Base-by-base conservation (phyloP, 495 filamentous ascomycete genomes). In the Chaetomidium leptoderma region DNA sequence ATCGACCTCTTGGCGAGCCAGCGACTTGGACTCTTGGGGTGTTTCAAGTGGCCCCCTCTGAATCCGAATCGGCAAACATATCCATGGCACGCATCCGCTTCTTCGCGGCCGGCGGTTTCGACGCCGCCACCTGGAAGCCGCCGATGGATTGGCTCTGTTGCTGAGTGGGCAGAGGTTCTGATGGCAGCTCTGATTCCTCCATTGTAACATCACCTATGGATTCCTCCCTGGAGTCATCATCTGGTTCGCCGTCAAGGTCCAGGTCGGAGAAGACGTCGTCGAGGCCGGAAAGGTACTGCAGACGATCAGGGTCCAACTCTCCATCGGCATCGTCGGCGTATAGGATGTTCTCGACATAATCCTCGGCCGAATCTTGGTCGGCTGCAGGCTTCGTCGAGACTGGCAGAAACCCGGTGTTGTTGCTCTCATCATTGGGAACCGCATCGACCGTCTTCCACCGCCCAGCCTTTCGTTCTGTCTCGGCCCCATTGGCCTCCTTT, bases 51-150 rank as follows among this genome's bases (percentile, higher is more conserved):
- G 6, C 70, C 21, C 62, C 66, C 9, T 77, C 75, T 10, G 76
- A 78, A 47, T 75, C 77, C 3, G 75, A 78, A 64, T 82, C 87
- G 16, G 88, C 92, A 82, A 96, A 97, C 91, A 97, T 95, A 66
- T 97, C 92, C 65, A 90, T 90, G 4, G 92, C 92, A 60, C 84
- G 89, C 68, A 90, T 89, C 47, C 91, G 83, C 61, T 81, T 82
- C 56, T 59, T 68, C 16, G 71, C 56, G 55, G 69, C 45, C 49
- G 66, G 63, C 5, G 66, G 43, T 24, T 67, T 68, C 23, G 58
- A 61, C 16, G 66, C 53, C 19, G 63, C 56, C 56, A 67, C 68
- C 57, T 63, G 65, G 36, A 72, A 68, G 1, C 62, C 62, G 8
- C 61, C 64, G 11, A 61, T 33, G 10, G 63, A 37, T 30, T 53